Evolutionary conservation across 2,329 filamentous ascomycete species (phyloP).

Genomic region (Fusarium annulatum): DNA sequence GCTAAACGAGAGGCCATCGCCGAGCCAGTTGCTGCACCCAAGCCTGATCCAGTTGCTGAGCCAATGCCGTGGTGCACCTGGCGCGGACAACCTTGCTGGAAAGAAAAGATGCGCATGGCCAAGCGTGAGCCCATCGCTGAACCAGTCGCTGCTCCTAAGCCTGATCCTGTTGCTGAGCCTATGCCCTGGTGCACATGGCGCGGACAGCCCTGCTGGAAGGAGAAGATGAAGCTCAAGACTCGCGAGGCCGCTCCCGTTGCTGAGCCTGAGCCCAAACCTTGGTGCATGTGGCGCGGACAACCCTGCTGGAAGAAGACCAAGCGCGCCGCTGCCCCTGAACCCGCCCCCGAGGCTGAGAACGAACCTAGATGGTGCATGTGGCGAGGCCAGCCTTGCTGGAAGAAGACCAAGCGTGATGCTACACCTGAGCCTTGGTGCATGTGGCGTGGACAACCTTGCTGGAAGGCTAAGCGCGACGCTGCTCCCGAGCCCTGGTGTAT

Average conservation of each 20-base stretch:
- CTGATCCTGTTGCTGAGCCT: neutral
- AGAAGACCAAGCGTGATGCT: slow-evolving; percentile 44
- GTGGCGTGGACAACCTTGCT: slow-evolving; percentile 25
- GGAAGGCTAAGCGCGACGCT: slow-evolving; percentile 33
- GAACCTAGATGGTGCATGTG: slow-evolving; percentile 49
- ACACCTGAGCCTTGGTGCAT: slow-evolving; percentile 17
- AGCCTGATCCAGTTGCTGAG: slow-evolving; percentile 13
- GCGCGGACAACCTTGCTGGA: slow-evolving; percentile 55
- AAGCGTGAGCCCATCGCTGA: neutral
- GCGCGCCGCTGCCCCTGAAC: no score
- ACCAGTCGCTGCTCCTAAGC: neutral
- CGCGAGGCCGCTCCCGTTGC: neutral
- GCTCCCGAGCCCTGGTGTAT: slow-evolving; percentile 49
- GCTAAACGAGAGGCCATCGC: neutral
- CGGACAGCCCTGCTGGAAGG: slow-evolving; percentile 27
- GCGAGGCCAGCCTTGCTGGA: slow-evolving; percentile 55
- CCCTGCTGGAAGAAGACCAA: no score
- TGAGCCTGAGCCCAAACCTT: neutral
- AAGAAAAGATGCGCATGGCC: slow-evolving; percentile 47
- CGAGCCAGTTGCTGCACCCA: neutral
- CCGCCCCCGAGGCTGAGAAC: neutral
- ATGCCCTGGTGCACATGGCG: slow-evolving; percentile 48
- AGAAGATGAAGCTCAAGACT: neutral
- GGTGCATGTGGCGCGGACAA: no score
- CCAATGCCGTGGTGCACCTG: slow-evolving; percentile 48